Percentiles rank a stretch among this genome's conserved stretches.
These are phyloP conservation scores for Alternaria burnsii DNA, from an alignment of 2,329 filamentous ascomycete species.

Conservation along the genomic window DNA sequence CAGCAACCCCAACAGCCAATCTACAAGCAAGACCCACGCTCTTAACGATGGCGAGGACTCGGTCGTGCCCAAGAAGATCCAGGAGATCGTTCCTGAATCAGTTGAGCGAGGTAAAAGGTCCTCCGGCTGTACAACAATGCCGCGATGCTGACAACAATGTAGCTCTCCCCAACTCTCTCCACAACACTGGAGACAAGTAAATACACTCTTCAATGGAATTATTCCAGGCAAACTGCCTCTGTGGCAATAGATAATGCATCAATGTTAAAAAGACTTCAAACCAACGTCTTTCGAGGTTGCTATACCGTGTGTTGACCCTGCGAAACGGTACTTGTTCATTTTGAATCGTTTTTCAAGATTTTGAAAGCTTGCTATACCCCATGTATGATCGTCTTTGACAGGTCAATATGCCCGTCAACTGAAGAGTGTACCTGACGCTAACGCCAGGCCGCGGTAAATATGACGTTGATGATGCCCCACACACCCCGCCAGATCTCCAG, in stretches of 20 bases:
- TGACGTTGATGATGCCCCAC: conserved; percentile 15
- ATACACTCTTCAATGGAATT: background rate
- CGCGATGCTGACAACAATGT: background rate
- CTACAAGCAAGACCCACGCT: conserved; percentile 50
- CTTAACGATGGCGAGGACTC: conserved; percentile 48
- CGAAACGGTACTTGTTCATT: background rate
- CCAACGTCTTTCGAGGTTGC: background rate
- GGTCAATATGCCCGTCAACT: background rate
- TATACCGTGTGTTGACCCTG: background rate
- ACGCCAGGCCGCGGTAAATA: conserved; percentile 1
- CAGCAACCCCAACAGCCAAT: conserved; percentile 46
- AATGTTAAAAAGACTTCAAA: background rate
- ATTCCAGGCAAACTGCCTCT: background rate
- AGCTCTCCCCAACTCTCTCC: conserved; percentile 54
- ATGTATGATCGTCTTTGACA: background rate
- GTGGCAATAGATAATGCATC: background rate
- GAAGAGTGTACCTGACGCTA: conserved; percentile 18
- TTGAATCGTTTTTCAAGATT: background rate
- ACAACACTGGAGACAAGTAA: conserved; percentile 50
- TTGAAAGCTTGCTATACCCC: background rate
- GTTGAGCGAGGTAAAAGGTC: conserved; percentile 48
- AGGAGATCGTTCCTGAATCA: conserved; percentile 56
- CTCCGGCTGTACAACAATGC: background rate
- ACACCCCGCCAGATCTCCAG: conserved; percentile 8
- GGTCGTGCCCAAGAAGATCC: conserved; percentile 55